These are phyloP conservation scores for Ensete ventricosum DNA, from an alignment of 176 grass and related monocot species.

Conservation along the genomic window DNA sequence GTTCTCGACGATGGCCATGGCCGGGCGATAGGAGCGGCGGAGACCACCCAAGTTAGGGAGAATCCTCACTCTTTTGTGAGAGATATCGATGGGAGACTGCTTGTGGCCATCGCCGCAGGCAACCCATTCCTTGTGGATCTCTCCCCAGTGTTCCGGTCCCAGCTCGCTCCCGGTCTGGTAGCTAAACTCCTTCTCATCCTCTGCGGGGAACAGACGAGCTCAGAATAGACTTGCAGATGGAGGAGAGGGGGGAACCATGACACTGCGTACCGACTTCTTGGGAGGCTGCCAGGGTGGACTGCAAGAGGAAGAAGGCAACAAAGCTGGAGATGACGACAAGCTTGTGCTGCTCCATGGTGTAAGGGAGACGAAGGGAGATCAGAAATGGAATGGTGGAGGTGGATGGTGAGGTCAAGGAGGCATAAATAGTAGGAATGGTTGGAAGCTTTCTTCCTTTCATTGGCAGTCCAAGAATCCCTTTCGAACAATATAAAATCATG, in stretches of 20 bases:
- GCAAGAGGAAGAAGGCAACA: background rate
- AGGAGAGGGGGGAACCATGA: no score
- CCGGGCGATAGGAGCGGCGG: constrained; percentile 35
- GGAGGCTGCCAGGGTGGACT: background rate
- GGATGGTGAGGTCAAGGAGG: no score
- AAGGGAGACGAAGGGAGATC: background rate
- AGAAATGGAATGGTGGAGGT: background rate
- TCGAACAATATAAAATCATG: no score
- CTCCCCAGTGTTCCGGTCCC: constrained; percentile 55
- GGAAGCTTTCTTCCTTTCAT: no score
- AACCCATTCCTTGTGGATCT: constrained; percentile 47
- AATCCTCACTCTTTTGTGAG: constrained; percentile 16
- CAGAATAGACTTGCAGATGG: no score
- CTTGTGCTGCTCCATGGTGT: background rate
- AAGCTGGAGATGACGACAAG: background rate
- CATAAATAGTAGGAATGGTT: no score
- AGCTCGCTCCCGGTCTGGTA: constrained; percentile 23
- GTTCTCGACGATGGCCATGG: constrained; percentile 35
- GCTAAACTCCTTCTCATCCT: constrained; percentile 49
- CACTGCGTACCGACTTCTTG: background rate
- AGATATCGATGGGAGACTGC: constrained; percentile 74
- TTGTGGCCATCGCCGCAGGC: constrained; percentile 35
- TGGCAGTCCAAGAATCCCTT: no score
- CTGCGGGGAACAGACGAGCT: constrained; percentile 1
- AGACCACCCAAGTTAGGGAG: constrained; percentile 37